A percentile compares a stretch with the other conserved stretches of the same genome.
phyloP scores from a whole-genome alignment of 805 yeast genomes.

The Zygosaccharomyces bailii region DNA sequence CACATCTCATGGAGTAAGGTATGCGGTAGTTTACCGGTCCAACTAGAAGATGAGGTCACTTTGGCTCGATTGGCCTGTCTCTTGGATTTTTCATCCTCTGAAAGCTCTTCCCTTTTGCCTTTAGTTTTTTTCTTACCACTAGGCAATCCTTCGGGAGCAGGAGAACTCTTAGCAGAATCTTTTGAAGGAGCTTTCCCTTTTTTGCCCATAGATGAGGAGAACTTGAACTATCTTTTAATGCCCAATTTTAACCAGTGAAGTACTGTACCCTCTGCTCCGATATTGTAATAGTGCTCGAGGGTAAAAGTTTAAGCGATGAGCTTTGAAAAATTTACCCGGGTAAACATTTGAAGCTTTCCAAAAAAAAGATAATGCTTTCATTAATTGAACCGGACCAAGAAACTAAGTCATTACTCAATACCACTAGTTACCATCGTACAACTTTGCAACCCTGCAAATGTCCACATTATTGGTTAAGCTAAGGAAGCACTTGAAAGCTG shows the following conservation, averaged over 20 bases:
- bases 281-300: background rate
- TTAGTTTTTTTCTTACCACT: conserved; percentile 25
- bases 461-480: conserved; percentile 14
- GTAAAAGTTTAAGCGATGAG: conserved; percentile 4
- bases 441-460: conserved; percentile 3
- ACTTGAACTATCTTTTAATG: background rate
- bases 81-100: conserved; percentile 20
- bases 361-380: background rate
- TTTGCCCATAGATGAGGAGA: conserved; percentile 21
- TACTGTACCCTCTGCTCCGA: background rate
- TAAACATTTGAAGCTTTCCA: background rate
- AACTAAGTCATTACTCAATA: too few species aligned
- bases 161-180: conserved; percentile 12
- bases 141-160: conserved; percentile 9
- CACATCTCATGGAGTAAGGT: conserved; percentile 81
- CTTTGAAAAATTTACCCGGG: background rate
- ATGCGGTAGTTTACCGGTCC: conserved; percentile 95
- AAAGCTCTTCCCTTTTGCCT: conserved; percentile 19
- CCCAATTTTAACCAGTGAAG: background rate
- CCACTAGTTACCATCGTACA: too few species aligned
- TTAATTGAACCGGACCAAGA: too few species aligned
- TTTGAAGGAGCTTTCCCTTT: conserved; percentile 17
- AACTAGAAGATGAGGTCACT: conserved; percentile 69
- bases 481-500: conserved; percentile 22
- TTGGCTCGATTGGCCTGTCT: conserved; percentile 41